These are phyloP conservation scores for Sesbania bispinosa DNA, from an alignment of 306 rosid genomes.

Conservation along the genomic window DNA sequence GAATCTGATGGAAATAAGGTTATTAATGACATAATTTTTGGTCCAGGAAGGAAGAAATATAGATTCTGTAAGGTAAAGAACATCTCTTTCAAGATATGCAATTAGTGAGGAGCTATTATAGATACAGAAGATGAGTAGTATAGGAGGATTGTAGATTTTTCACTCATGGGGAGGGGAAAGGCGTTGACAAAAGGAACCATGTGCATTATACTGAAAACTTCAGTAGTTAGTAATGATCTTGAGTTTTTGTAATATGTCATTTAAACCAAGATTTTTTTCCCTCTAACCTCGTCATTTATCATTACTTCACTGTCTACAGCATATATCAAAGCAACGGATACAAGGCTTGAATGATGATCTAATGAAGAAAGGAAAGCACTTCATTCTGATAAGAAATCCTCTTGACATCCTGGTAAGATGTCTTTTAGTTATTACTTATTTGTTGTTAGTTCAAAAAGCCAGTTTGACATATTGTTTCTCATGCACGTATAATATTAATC, in stretches of 20 bases:
- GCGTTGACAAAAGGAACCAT: no score
- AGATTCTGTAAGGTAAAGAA: conserved; percentile 65
- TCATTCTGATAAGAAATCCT: conserved; percentile 72
- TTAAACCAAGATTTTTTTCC: no score
- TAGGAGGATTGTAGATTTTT: no score
- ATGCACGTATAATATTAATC: not conserved
- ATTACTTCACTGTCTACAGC: conserved; percentile 41
- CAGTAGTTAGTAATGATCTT: no score
- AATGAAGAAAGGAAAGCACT: conserved; percentile 74
- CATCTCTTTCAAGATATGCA: not conserved
- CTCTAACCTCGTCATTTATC: not conserved
- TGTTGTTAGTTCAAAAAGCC: no score
- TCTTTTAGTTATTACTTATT: no score
- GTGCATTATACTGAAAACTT: no score
- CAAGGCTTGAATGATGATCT: conserved; percentile 60
- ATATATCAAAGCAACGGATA: conserved; percentile 67
- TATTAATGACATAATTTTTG: conserved; percentile 46
- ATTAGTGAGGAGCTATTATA: not conserved
- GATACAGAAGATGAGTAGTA: not conserved
- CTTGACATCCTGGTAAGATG: conserved; percentile 68
- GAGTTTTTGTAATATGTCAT: no score
- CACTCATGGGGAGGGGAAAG: no score
- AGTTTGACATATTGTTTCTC: no score
- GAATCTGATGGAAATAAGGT: conserved; percentile 79
- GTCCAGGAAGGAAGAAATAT: conserved; percentile 62